These are phyloP conservation scores for Medicago lupulina DNA, from an alignment of 306 rosid genomes.

Conservation along the genomic window DNA sequence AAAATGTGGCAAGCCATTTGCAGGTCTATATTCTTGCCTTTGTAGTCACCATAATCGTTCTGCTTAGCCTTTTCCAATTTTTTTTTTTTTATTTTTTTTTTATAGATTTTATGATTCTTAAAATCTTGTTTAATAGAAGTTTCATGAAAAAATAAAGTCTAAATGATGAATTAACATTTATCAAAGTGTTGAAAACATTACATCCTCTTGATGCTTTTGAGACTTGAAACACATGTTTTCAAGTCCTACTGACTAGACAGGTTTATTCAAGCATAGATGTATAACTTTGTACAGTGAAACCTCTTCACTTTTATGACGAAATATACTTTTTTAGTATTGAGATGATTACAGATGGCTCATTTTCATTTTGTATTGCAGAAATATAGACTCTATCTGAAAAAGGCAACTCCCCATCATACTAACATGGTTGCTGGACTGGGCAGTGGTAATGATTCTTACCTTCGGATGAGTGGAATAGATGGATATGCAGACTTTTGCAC, in stretches of 20 bases:
- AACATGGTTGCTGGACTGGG: conserved; percentile 65
- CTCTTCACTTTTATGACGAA: neutral
- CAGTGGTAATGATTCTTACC: conserved; percentile 59
- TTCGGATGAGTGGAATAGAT: conserved; percentile 54
- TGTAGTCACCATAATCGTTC: conserved; percentile 6
- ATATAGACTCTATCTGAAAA: conserved; percentile 71
- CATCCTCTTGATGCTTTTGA: neutral
- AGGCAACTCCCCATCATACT: conserved; percentile 60
- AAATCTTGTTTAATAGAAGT: neutral
- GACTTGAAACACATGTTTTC: neutral
- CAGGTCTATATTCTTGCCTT: conserved; percentile 56
- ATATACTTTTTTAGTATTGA: neutral
- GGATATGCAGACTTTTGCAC: conserved; percentile 62
- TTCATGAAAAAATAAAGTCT: conserved; percentile 8
- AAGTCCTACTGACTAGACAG: neutral
- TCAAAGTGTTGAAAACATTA: neutral
- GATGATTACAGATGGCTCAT: conserved; percentile 13
- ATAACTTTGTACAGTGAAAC: neutral
- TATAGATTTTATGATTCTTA: conserved; percentile 10
- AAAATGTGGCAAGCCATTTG: conserved; percentile 92
- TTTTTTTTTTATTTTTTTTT: neutral
- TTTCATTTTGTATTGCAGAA: conserved; percentile 59
- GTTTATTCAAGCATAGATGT: conserved; percentile 23
- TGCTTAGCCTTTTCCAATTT: conserved; percentile 9
- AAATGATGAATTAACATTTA: neutral